phyloP scores from a whole-genome alignment of 1,284 basidiomycete genomes.

The Tremellales sp. region DNA sequence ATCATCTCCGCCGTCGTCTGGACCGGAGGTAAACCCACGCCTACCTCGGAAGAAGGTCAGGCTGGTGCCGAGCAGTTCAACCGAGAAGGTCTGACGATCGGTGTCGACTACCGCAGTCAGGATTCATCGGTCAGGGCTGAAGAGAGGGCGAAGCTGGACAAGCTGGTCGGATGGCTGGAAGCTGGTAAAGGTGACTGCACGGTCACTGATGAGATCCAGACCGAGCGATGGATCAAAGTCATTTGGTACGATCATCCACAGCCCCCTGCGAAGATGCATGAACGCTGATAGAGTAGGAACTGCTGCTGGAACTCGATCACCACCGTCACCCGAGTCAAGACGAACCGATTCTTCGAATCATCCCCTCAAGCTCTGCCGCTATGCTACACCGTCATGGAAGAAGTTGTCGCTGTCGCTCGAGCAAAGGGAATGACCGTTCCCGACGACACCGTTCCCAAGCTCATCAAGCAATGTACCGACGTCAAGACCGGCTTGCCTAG shows the following conservation, averaged over 20 bases:
- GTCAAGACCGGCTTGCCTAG: slow-evolving; percentile 39
- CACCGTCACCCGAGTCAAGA: slow-evolving; percentile 38
- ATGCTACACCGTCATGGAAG: slow-evolving; percentile 40
- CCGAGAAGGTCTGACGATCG: slow-evolving; percentile 46
- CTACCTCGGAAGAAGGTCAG: slow-evolving; percentile 20
- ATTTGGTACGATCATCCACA: slow-evolving; percentile 30
- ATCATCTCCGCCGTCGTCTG: slow-evolving; percentile 52
- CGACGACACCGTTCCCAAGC: slow-evolving; percentile 36
- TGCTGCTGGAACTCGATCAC: slow-evolving; percentile 43
- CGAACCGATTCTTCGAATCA: slow-evolving; percentile 41
- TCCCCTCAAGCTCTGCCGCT: slow-evolving; percentile 35
- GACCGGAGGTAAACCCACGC: slow-evolving; percentile 47
- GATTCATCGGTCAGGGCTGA: slow-evolving; percentile 15
- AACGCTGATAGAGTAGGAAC: slow-evolving; percentile 10
- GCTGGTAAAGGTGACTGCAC: slow-evolving; percentile 44
- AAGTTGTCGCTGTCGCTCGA: slow-evolving; percentile 45
- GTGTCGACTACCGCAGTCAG: slow-evolving; percentile 45
- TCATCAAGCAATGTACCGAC: slow-evolving; percentile 41
- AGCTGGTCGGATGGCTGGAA: slow-evolving; percentile 38
- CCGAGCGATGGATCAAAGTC: slow-evolving; percentile 52
- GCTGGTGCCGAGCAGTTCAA: slow-evolving; percentile 42
- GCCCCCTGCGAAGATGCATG: neutral
- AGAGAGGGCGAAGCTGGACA: slow-evolving; percentile 36
- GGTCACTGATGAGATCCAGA: slow-evolving; percentile 50
- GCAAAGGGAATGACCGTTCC: slow-evolving; percentile 47